phyloP scores from a whole-genome alignment of 2,329 filamentous ascomycete genomes.

The Epichloe elymi region DNA sequence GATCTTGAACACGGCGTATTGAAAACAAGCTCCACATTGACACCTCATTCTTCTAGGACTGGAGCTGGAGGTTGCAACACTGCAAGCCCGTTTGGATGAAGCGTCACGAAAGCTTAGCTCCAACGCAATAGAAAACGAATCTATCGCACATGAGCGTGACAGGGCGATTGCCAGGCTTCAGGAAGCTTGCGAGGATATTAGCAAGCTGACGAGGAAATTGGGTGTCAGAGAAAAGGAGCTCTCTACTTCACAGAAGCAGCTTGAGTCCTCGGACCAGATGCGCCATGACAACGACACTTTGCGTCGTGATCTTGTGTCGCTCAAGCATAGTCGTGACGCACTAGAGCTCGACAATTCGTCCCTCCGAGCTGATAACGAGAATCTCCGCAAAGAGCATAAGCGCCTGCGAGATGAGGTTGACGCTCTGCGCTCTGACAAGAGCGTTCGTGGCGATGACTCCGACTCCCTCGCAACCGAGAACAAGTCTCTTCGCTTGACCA shows the following conservation, averaged over 20 bases:
- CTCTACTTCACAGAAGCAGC: slow-evolving; percentile 27
- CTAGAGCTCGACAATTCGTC: slow-evolving; percentile 28
- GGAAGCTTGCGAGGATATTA: slow-evolving; percentile 45
- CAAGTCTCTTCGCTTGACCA: slow-evolving; percentile 28
- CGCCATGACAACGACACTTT: slow-evolving; percentile 25
- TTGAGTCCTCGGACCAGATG: slow-evolving; percentile 27
- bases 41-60: slow-evolving; percentile 27
- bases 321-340: slow-evolving; percentile 25
- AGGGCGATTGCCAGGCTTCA: slow-evolving; percentile 49
- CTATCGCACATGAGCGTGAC: slow-evolving; percentile 50
- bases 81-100: slow-evolving; percentile 49
- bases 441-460: slow-evolving; percentile 22
- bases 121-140: slow-evolving; percentile 50
- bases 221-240: slow-evolving; percentile 28
- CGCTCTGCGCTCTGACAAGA: slow-evolving; percentile 27
- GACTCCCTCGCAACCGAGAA: slow-evolving; percentile 33
- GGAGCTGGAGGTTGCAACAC: slow-evolving; percentile 43
- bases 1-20: no score
- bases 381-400: slow-evolving; percentile 21
- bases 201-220: slow-evolving; percentile 31
- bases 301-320: slow-evolving; percentile 26
- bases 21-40: neutral
- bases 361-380: slow-evolving; percentile 28
- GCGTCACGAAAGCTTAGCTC: slow-evolving; percentile 48
- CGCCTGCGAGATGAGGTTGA: slow-evolving; percentile 26